phyloP scores from a whole-genome alignment of 805 yeast genomes.

The Candida chilensis region DNA sequence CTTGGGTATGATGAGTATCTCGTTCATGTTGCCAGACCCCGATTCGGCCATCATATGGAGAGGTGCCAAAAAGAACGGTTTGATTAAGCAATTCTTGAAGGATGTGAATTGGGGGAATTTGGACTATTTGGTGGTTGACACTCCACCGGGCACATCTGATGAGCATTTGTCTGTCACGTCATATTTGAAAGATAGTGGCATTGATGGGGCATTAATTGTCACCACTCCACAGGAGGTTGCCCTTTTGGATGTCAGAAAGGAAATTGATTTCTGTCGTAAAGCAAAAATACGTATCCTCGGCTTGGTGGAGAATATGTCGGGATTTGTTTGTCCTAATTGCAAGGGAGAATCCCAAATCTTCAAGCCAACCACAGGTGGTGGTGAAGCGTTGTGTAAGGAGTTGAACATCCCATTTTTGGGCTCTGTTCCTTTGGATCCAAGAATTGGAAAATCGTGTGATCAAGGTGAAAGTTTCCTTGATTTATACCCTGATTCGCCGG shows the following conservation, averaged over 20 bases:
- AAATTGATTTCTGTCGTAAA: slow-evolving; percentile 87
- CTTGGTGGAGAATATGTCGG: slow-evolving; percentile 95
- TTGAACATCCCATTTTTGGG: slow-evolving; percentile 75
- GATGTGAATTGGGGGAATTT: slow-evolving; percentile 93
- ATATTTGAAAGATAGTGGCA: slow-evolving; percentile 80
- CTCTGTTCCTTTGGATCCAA: slow-evolving; percentile 90
- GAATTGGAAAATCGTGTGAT: slow-evolving; percentile 88
- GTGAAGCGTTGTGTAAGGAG: slow-evolving; percentile 74
- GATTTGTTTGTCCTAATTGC: slow-evolving; percentile 95
- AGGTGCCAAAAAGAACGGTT: slow-evolving; percentile 90
- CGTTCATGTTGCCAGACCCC: slow-evolving; percentile 86
- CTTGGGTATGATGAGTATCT: slow-evolving; percentile 91
- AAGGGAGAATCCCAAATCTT: slow-evolving; percentile 85
- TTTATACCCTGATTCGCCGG: slow-evolving; percentile 84
- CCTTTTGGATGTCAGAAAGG: slow-evolving; percentile 87
- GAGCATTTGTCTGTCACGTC: slow-evolving; percentile 89
- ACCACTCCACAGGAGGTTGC: slow-evolving; percentile 99
- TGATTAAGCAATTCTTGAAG: slow-evolving; percentile 86
- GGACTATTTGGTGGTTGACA: slow-evolving; percentile 85
- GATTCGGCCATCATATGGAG: slow-evolving; percentile 97
- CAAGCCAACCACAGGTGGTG: slow-evolving; percentile 97
- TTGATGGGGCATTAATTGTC: slow-evolving; percentile 91
- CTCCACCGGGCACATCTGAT: slow-evolving; percentile 98
- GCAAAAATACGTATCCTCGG: slow-evolving; percentile 85
- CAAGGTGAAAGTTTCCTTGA: slow-evolving; percentile 79